A percentile compares a stretch with the other conserved stretches of the same genome.
Conservation (phyloP, 116 monocot genomes). For the Cymodocea nodosa region DNA sequence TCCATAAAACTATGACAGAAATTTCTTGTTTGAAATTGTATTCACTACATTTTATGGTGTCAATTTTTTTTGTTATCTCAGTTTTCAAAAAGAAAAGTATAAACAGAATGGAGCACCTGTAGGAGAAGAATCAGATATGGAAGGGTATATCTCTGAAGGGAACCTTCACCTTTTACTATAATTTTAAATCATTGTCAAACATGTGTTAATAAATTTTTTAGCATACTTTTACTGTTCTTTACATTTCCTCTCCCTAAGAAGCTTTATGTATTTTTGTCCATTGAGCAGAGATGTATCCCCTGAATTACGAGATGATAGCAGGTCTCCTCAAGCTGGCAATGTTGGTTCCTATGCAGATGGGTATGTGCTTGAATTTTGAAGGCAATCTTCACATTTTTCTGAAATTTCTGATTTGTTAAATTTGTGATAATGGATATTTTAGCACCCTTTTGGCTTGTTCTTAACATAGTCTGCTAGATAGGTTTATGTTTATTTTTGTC, state of each 20-base stretch:
- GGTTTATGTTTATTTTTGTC: not conserved
- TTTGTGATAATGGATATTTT: not conserved
- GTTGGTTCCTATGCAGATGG: slow-evolving; percentile 1
- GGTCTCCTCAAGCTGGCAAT: slow-evolving; percentile 3
- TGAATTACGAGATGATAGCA: not conserved
- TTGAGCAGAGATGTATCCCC: slow-evolving; percentile 4
- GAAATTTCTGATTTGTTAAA: not conserved
- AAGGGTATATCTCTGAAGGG: not conserved
- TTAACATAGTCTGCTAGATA: not conserved
- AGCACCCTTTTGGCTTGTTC: not conserved
- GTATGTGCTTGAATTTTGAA: not conserved
- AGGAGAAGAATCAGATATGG: not conserved
- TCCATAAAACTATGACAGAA: not conserved
- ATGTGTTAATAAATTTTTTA: not conserved
- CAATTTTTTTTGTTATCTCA: not conserved
- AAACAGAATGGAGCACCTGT: not conserved
- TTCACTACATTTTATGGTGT: not conserved
- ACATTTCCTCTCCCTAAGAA: not conserved
- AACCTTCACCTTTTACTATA: too few relatives aligned
- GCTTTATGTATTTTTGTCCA: not conserved
- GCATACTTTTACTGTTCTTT: not conserved
- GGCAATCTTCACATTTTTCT: too few relatives aligned
- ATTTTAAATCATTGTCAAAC: not conserved
- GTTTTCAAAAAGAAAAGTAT: not conserved
- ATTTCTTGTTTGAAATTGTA: not conserved